A percentile compares a stretch with the other conserved stretches of the same genome.
phyloP scores from a whole-genome alignment of 257 asterid genomes.

The Rehmannia glutinosa region DNA sequence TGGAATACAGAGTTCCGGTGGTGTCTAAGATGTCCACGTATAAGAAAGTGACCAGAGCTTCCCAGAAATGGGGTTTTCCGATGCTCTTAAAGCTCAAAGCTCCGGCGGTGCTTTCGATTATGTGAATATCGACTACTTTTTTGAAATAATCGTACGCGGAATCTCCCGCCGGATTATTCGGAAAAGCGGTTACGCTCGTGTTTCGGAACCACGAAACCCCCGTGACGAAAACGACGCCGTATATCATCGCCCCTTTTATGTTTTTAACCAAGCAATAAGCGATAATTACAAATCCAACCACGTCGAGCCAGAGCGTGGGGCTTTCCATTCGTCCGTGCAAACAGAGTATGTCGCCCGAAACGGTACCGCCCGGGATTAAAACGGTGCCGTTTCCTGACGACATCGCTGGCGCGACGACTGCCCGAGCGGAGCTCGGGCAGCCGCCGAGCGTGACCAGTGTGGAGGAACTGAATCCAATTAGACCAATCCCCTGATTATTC shows the following conservation, averaged over 20 bases:
- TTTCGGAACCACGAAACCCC: conserved; percentile 91
- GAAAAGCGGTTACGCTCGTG: conserved; percentile 70
- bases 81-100: conserved; percentile 69
- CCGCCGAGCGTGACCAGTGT: conserved; percentile 84
- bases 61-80: conserved; percentile 74
- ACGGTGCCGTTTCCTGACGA: conserved; percentile 54
- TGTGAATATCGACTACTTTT: conserved; percentile 64
- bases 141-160: conserved; percentile 61
- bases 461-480: conserved; percentile 73
- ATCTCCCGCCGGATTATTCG: conserved; percentile 52
- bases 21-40: conserved; percentile 89
- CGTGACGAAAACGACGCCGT: conserved; percentile 80
- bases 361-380: conserved; percentile 61
- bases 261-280: conserved; percentile 68
- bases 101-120: conserved; percentile 68
- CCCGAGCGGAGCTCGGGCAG: conserved; percentile 60
- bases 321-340: conserved; percentile 82
- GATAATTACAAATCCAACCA: conserved; percentile 78
- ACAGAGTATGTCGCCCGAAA: conserved; percentile 74
- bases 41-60: conserved; percentile 66
- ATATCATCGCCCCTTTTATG: conserved; percentile 87
- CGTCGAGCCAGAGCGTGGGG: conserved; percentile 80
- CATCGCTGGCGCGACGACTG: conserved; percentile 58
- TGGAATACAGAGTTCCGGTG: conserved; percentile 80
- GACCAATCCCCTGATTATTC: conserved; percentile 74